Evolutionary conservation across 306 rosid genomes (phyloP), one percentile per base, ranked within the genome.

Genomic region (Quercus cerris): DNA sequence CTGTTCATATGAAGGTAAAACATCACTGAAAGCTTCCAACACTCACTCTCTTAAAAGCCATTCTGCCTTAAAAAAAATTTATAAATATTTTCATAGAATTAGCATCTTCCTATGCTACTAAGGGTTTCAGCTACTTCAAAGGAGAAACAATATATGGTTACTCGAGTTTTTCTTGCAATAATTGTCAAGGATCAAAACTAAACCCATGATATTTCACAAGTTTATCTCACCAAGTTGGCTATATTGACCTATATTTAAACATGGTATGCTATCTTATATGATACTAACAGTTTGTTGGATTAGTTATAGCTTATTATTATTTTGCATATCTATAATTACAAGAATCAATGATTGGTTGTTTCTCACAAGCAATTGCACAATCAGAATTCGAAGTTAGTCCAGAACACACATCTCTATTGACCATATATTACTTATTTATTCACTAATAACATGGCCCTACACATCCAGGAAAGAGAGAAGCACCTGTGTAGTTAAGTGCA

Each of bases 401-500:
- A 28, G 44, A 44, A 14, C 8, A 68, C 22, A 17, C 27, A 56
- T 67, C 49, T 54, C 7, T 17, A 66, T 61, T 17, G 31, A 70
- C 28, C 41, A 28, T 44, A 58, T 15, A 15, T 35, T 35, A 46
- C 17, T 67, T 18, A 35, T 66, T 18, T 10, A 30, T 12, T 66
- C 55, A 13, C 70, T 64, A 81, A 12, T 49, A 55, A 20, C 1
- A 49, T 23, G 25, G 25, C 11, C 23, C 56, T 75, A 7, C 12
- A 41, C 11, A 41, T 41, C 46, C 67, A 66, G n/a, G 30, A 74
- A 33, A 51, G 19, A 56, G 56, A 69, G 30, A 59, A 79, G 54
- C 81, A 93, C 99, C 97, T 84, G 90, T 92, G 81, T 88, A 93
- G 86, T 94, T 94, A 46, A 94, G 94, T 77, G 89, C 87, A 73